Conservation (phyloP, 2,329 filamentous ascomycete species). For the Colletotrichum sp. region DNA sequence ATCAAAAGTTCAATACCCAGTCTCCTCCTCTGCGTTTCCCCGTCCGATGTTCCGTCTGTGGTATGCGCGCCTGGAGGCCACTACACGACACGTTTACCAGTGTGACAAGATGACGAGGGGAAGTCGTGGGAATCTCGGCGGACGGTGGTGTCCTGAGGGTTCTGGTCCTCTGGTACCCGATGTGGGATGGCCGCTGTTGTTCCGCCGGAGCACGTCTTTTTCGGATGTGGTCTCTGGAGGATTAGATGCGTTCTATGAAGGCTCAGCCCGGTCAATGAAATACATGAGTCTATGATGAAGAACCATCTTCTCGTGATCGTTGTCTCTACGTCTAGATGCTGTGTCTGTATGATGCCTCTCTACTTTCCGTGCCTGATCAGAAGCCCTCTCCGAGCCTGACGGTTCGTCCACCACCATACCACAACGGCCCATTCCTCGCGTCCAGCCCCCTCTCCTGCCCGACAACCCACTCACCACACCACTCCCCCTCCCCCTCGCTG, state of each 20-base stretch:
- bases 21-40: background rate
- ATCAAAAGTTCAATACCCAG: slow-evolving; percentile 23
- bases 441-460: slow-evolving; percentile 85
- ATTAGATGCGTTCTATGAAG: slow-evolving; percentile 12
- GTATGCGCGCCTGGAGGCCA: slow-evolving; percentile 2
- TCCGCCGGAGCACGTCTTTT: background rate
- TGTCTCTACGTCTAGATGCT: background rate
- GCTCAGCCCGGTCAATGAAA: slow-evolving; percentile 21
- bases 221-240: background rate
- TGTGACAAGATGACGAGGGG: slow-evolving; percentile 14
- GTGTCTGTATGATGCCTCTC: background rate
- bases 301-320: background rate
- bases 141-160: slow-evolving; percentile 16
- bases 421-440: slow-evolving; percentile 75
- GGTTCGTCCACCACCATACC: slow-evolving; percentile 85
- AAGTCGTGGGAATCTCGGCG: background rate
- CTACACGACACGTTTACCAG: background rate
- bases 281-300: slow-evolving; percentile 14
- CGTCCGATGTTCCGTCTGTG: background rate
- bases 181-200: slow-evolving; percentile 9
- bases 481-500: slow-evolving; percentile 39
- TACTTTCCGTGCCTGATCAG: slow-evolving; percentile 30
- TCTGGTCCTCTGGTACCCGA: background rate
- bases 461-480: slow-evolving; percentile 80
- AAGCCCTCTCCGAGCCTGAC: slow-evolving; percentile 69